Conservation (phyloP, 805 yeast genomes). For the Jamesozyma spencerorum region DNA sequence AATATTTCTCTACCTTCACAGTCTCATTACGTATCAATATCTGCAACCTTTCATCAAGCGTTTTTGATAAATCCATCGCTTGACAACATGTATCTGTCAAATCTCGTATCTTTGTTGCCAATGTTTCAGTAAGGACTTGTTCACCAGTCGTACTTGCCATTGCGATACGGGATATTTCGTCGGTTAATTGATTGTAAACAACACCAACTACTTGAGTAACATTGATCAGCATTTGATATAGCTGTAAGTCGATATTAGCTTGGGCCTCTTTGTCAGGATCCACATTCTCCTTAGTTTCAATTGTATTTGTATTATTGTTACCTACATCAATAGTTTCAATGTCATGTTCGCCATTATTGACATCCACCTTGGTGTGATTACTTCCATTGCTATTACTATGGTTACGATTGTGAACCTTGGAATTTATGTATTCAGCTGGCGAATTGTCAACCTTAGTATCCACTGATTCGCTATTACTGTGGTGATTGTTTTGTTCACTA, state of each 20-base stretch:
- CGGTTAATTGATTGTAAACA: slow-evolving; percentile 67
- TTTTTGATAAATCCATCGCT: slow-evolving; percentile 74
- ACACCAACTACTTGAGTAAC: slow-evolving; percentile 64
- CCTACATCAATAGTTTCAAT: neutral
- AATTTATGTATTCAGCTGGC: neutral
- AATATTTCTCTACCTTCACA: slow-evolving; percentile 27
- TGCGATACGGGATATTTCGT: slow-evolving; percentile 58
- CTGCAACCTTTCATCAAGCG: slow-evolving; percentile 47
- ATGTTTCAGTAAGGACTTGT: slow-evolving; percentile 27
- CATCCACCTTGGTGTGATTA: neutral
- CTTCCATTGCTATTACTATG: neutral
- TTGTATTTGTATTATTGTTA: neutral
- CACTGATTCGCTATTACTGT: too few relatives aligned
- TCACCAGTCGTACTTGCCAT: slow-evolving; percentile 39
- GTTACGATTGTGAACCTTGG: neutral
- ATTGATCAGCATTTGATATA: slow-evolving; percentile 52
- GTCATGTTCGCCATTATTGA: neutral
- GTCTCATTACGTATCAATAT: slow-evolving; percentile 31
- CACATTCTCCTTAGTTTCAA: neutral
- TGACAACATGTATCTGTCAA: slow-evolving; percentile 66
- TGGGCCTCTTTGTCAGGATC: slow-evolving; percentile 18
- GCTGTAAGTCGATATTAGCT: slow-evolving; percentile 53
- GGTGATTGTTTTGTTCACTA: too few relatives aligned
- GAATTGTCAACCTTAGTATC: neutral
- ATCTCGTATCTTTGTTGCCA: slow-evolving; percentile 60